A percentile compares a stretch with the other conserved stretches of the same genome.
Evolutionary conservation across 2,329 filamentous ascomycete species (phyloP).

Genomic region (Rutstroemia sp.): DNA sequence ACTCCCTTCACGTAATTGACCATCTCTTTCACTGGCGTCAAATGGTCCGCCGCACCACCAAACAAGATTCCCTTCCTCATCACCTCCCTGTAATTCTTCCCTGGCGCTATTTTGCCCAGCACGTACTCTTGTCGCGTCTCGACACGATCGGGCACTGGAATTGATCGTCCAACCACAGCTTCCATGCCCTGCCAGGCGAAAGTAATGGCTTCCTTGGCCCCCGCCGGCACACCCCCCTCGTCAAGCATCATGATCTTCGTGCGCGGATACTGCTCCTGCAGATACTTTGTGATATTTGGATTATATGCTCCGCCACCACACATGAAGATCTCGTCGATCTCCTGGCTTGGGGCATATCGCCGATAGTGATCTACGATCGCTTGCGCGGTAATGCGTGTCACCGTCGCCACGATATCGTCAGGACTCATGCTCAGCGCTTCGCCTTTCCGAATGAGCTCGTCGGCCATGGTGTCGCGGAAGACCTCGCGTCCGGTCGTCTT

Average conservation of each 20-base stretch:
- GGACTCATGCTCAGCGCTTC: slow-evolving; percentile 36
- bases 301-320: slow-evolving; percentile 52
- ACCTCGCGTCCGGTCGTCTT: slow-evolving; percentile 54
- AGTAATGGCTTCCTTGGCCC: slow-evolving; percentile 51
- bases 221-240: slow-evolving; percentile 47
- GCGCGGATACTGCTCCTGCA: slow-evolving; percentile 41
- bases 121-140: slow-evolving; percentile 38
- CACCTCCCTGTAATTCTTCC: no score
- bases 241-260: slow-evolving; percentile 47
- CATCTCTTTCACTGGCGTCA: no score
- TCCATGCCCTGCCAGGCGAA: slow-evolving; percentile 57
- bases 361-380: slow-evolving; percentile 44
- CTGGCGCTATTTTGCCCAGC: no score
- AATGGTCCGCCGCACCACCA: no score
- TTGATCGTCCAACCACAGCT: slow-evolving; percentile 45
- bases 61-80: no score
- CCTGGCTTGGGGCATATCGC: slow-evolving; percentile 40
- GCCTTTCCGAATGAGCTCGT: slow-evolving; percentile 42
- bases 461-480: slow-evolving; percentile 49
- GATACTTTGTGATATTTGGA: slow-evolving; percentile 46
- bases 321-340: slow-evolving; percentile 51
- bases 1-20: no score
- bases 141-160: slow-evolving; percentile 46
- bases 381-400: slow-evolving; percentile 52
- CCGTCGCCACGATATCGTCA: slow-evolving; percentile 48